phyloP scores from a whole-genome alignment of 23 red algal genomes.

The Agarophyton chilense region DNA sequence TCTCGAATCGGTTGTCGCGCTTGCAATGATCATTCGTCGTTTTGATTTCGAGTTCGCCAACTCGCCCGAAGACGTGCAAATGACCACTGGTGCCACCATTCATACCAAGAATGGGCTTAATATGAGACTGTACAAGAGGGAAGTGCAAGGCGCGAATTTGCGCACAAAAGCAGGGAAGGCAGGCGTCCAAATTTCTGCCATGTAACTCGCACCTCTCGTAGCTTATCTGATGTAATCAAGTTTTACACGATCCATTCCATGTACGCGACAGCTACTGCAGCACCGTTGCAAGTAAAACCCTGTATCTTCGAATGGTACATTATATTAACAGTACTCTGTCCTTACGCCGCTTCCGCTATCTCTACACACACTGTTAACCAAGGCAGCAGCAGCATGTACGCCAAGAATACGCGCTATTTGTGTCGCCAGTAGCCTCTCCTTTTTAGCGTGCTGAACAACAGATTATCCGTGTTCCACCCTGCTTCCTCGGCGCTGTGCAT shows the following conservation, averaged over 20 bases:
- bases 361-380: not conserved
- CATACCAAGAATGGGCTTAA: conserved; percentile 81
- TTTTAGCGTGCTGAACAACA: conserved; percentile 73
- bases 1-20: conserved; percentile 66
- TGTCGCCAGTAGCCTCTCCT: conserved; percentile 59
- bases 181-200: conserved; percentile 1
- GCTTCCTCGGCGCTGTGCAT: not conserved
- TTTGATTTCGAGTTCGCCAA: conserved; percentile 69
- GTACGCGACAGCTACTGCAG: not conserved
- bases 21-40: conserved; percentile 60
- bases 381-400: not conserved
- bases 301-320: no score
- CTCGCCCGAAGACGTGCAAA: conserved; percentile 34
- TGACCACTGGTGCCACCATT: conserved; percentile 83
- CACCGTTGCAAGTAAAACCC: not conserved
- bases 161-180: not conserved
- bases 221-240: not conserved
- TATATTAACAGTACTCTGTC: no score
- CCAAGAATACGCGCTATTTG: not conserved
- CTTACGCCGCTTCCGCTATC: not conserved
- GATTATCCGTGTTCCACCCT: conserved; percentile 71
- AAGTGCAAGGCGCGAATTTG: not conserved
- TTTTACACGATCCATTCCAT: no score
- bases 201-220: not conserved
- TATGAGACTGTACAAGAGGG: conserved; percentile 40